Percentiles rank a stretch among this genome's conserved stretches.
These are phyloP conservation scores for rapeseed (Brassica napus) DNA, from an alignment of 345 rosid genomes.

Conservation along the genomic window Da-Ae NC_063442.1:18270001-18270500, in stretches of 20 bases:
- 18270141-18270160: neutral
- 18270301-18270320: neutral
- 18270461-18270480: neutral
- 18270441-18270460: neutral
- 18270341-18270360: neutral
- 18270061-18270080: neutral
- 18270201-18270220: neutral
- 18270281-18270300: neutral
- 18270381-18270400: neutral
- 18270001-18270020: too few relatives aligned
- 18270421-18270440: neutral
- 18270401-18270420: neutral
- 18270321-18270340: neutral
- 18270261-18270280: neutral
- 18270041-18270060: too few relatives aligned
- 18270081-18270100: neutral
- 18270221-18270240: neutral
- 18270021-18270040: too few relatives aligned
- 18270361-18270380: neutral
- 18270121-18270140: neutral
- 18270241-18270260: neutral
- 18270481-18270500: neutral
- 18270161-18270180: neutral
- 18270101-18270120: neutral
- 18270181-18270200: neutral